phyloP scores from a whole-genome alignment of 2,329 filamentous ascomycete species.

The Stagonosporopsis cucurbitacearum region DNA sequence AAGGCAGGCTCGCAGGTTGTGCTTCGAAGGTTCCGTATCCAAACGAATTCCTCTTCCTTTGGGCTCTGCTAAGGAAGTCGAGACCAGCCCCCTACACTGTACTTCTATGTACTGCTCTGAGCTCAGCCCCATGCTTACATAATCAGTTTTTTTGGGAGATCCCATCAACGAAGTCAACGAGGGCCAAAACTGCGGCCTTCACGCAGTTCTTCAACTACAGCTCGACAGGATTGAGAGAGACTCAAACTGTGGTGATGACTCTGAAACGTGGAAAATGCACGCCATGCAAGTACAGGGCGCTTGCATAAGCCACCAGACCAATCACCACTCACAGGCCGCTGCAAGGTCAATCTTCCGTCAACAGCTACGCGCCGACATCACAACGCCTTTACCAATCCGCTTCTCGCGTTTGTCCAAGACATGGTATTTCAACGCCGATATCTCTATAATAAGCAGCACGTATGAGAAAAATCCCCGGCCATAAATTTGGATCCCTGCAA shows the following conservation, averaged over 20 bases:
- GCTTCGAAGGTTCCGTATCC: too few relatives aligned
- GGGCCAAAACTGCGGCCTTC: neutral
- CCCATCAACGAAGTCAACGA: neutral
- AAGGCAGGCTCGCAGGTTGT: too few relatives aligned
- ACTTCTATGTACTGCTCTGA: too few relatives aligned
- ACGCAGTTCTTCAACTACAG: conserved; percentile 11
- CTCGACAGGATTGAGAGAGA: conserved; percentile 20
- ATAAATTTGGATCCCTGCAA: conserved; percentile 19
- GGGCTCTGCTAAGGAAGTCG: too few relatives aligned
- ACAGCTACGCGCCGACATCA: conserved; percentile 42
- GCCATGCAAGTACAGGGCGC: conserved; percentile 36
- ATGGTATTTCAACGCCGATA: conserved; percentile 33
- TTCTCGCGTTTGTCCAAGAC: conserved; percentile 34
- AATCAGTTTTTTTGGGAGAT: too few relatives aligned
- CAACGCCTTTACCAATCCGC: conserved; percentile 40
- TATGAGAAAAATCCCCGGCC: conserved; percentile 13
- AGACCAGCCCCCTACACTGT: neutral
- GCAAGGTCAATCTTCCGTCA: conserved; percentile 41
- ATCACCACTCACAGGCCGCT: conserved; percentile 30
- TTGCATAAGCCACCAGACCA: conserved; percentile 32
- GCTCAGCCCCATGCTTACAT: neutral
- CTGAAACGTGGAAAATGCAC: conserved; percentile 36
- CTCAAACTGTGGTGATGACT: conserved; percentile 22
- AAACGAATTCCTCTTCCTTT: too few relatives aligned
- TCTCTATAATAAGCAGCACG: conserved; percentile 39